phyloP scores from a whole-genome alignment of 768 basidiomycete species.

The Mrakia hoshinonis region DNA sequence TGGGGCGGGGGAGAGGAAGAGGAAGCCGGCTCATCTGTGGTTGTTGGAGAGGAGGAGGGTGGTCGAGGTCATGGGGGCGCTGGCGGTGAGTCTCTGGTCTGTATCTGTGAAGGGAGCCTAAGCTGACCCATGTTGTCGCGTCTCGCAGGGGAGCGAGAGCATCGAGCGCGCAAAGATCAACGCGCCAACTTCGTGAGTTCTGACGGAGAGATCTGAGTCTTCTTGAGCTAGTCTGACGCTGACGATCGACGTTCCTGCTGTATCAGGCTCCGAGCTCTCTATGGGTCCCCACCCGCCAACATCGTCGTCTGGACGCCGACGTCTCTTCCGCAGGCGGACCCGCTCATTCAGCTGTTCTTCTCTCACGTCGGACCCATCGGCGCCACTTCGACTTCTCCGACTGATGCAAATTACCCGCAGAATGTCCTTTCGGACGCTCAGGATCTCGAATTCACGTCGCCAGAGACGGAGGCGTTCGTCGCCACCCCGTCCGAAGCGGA shows the following conservation, averaged over 20 bases:
- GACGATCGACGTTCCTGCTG: neutral
- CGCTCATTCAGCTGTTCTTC: neutral
- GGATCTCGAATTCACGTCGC: neutral
- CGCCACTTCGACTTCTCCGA: neutral
- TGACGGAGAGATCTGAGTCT: no score
- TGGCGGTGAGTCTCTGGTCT: neutral
- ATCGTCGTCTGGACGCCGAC: constrained; percentile 4
- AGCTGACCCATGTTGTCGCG: neutral
- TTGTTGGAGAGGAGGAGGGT: neutral
- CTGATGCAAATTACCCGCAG: neutral
- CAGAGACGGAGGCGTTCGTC: neutral
- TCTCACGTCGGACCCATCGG: neutral
- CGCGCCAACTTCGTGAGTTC: neutral
- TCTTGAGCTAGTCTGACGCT: neutral
- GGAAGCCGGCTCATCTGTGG: neutral
- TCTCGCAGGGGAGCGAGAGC: neutral
- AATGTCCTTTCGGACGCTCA: neutral
- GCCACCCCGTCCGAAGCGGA: neutral
- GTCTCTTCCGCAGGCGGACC: neutral
- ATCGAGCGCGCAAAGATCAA: neutral
- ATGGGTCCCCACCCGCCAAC: neutral
- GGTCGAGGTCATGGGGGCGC: neutral
- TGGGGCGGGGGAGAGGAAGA: neutral
- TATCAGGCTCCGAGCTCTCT: neutral
- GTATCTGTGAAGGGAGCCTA: no score